phyloP scores from a whole-genome alignment of 192 early-diverging fungal species.

The Obelidium mucronatum region DNA sequence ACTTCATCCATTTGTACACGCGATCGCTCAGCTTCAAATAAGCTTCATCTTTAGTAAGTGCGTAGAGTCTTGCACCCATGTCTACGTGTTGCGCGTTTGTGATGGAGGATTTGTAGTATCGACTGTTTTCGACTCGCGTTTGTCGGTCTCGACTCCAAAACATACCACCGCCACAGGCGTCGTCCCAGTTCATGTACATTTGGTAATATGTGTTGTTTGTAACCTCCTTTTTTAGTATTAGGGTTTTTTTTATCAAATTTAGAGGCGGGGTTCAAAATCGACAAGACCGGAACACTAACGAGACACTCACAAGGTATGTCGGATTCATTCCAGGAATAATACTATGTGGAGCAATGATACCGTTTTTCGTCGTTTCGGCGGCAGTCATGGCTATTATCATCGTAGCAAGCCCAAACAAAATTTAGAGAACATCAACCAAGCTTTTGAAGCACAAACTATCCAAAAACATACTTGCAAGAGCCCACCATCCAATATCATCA shows the following conservation, averaged over 20 bases:
- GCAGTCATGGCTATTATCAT: constrained; percentile 38
- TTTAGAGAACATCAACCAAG: constrained; percentile 7
- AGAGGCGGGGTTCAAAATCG: no score
- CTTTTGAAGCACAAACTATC: constrained; percentile 39
- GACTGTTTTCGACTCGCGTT: not conserved
- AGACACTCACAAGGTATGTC: no score
- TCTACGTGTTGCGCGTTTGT: constrained; percentile 50
- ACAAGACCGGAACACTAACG: no score
- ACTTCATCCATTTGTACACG: constrained; percentile 50
- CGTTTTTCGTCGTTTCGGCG: constrained; percentile 9
- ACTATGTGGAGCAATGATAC: constrained; percentile 18
- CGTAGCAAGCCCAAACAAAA: no score
- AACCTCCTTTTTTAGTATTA: no score
- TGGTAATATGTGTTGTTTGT: constrained; percentile 43
- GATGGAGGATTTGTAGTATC: constrained; percentile 54
- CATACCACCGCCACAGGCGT: constrained; percentile 54
- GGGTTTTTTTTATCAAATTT: no score
- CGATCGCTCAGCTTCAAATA: constrained; percentile 38
- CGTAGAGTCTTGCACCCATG: constrained; percentile 44
- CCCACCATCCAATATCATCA: constrained; percentile 37
- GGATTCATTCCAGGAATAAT: not conserved
- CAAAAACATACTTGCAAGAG: constrained; percentile 35
- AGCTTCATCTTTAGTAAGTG: constrained; percentile 35
- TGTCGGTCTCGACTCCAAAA: constrained; percentile 36
- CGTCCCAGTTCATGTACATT: constrained; percentile 50